Percentiles rank a stretch among this genome's conserved stretches.
phyloP scores from a whole-genome alignment of 116 monocot species.

The Posidonia oceanica region DNA sequence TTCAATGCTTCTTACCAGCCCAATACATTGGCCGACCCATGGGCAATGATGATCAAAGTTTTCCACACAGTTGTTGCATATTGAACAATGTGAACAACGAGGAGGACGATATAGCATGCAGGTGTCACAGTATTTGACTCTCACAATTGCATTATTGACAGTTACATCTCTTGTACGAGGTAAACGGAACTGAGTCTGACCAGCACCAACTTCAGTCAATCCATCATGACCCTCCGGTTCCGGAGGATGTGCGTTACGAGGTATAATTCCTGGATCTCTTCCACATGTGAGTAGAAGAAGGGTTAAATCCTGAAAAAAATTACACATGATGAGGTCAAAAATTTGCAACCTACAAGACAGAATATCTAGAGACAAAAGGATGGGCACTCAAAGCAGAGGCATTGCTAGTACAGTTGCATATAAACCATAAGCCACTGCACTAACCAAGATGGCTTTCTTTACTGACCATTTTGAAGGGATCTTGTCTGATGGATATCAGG shows the following conservation, averaged over 20 bases:
- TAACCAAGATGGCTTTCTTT: too few species aligned
- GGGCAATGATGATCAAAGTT: constrained; percentile 82
- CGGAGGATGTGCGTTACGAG: constrained; percentile 61
- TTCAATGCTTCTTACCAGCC: constrained; percentile 39
- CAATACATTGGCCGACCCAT: constrained; percentile 92
- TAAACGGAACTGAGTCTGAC: constrained; percentile 40
- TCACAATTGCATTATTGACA: constrained; percentile 52
- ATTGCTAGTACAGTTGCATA: too few species aligned
- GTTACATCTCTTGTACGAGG: constrained; percentile 54
- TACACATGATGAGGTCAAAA: neutral
- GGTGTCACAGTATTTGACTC: constrained; percentile 73
- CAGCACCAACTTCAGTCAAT: constrained; percentile 16
- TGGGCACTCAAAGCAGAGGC: too few species aligned
- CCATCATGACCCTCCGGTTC: constrained; percentile 45
- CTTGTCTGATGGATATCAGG: too few species aligned
- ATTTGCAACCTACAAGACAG: neutral
- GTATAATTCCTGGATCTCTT: constrained; percentile 78
- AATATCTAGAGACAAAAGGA: neutral
- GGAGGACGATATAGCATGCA: constrained; percentile 83
- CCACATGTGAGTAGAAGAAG: constrained; percentile 53
- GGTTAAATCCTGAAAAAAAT: constrained; percentile 38
- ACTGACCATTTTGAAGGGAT: too few species aligned
- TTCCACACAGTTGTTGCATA: constrained; percentile 79
- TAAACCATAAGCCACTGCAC: too few species aligned
- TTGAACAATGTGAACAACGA: constrained; percentile 70